These are phyloP conservation scores for Cicer yamashitae DNA, from an alignment of 306 rosid species.

Conservation along the genomic window DNA sequence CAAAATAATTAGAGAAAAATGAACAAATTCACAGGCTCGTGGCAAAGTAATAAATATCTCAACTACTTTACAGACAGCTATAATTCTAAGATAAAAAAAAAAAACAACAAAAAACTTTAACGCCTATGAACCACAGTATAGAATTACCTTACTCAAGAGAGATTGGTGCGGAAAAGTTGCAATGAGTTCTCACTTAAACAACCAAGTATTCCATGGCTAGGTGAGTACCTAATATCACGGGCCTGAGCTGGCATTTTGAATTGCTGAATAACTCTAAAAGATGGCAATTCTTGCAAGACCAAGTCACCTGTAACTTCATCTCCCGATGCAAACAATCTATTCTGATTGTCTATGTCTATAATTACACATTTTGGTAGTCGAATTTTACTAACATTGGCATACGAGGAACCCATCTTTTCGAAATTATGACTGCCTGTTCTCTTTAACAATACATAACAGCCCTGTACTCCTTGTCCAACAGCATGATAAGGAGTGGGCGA, in stretches of 20 bases:
- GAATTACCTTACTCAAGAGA: constrained; percentile 48
- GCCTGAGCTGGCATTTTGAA: constrained; percentile 55
- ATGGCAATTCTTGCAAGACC: constrained; percentile 78
- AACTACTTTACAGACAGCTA: constrained; percentile 8
- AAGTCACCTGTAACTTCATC: constrained; percentile 64
- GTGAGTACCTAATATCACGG: constrained; percentile 78
- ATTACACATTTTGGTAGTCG: constrained; percentile 72
- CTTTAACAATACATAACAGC: constrained; percentile 66
- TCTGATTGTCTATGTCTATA: constrained; percentile 49
- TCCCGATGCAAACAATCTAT: constrained; percentile 65
- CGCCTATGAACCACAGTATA: neutral
- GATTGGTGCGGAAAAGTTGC: constrained; percentile 62
- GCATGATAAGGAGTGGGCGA: constrained; percentile 52
- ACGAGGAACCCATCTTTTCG: constrained; percentile 57
- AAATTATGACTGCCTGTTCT: constrained; percentile 48
- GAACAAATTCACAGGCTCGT: neutral
- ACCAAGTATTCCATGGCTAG: constrained; percentile 62
- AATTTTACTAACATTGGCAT: constrained; percentile 62
- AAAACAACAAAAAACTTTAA: neutral
- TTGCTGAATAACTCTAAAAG: constrained; percentile 65
- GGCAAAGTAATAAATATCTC: constrained; percentile 16
- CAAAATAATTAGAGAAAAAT: constrained; percentile 1
- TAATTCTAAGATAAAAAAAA: constrained; percentile 16
- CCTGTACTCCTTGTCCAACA: constrained; percentile 67
- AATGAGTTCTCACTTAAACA: constrained; percentile 64